These are phyloP conservation scores for Hygrocybe coccinea DNA, from an alignment of 768 basidiomycete genomes.

Conservation along the genomic window DNA sequence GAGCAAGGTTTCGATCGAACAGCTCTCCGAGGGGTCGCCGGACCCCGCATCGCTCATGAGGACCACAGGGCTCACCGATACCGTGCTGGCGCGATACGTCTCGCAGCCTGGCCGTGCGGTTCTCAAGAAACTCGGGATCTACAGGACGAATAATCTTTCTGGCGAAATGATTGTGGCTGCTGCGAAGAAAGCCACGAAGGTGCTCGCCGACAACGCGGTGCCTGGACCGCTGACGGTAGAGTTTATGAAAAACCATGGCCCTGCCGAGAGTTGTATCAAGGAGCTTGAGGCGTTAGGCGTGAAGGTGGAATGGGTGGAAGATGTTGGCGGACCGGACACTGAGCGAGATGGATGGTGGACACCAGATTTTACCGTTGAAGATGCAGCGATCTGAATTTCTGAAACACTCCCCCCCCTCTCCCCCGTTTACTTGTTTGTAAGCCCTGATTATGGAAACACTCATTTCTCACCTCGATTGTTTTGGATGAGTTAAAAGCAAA, in stretches of 20 bases:
- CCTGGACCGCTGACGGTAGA: background rate
- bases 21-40: background rate
- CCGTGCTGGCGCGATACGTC: background rate
- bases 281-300: background rate
- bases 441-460: too few species aligned
- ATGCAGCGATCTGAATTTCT: background rate
- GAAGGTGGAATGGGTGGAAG: background rate
- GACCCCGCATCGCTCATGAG: background rate
- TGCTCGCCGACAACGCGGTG: background rate
- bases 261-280: background rate
- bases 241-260: background rate
- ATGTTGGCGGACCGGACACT: background rate
- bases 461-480: too few species aligned
- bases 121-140: conserved; percentile 34
- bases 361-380: background rate
- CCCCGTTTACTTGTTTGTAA: too few species aligned
- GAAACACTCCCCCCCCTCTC: too few species aligned
- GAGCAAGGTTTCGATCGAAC: background rate
- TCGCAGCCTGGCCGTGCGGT: conserved; percentile 50
- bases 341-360: background rate
- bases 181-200: background rate
- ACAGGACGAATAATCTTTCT: conserved; percentile 4
- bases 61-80: background rate
- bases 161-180: background rate
- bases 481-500: too few species aligned